Evolutionary conservation across 768 basidiomycete genomes (phyloP).

Genomic region (Amanita rimosa): DNA sequence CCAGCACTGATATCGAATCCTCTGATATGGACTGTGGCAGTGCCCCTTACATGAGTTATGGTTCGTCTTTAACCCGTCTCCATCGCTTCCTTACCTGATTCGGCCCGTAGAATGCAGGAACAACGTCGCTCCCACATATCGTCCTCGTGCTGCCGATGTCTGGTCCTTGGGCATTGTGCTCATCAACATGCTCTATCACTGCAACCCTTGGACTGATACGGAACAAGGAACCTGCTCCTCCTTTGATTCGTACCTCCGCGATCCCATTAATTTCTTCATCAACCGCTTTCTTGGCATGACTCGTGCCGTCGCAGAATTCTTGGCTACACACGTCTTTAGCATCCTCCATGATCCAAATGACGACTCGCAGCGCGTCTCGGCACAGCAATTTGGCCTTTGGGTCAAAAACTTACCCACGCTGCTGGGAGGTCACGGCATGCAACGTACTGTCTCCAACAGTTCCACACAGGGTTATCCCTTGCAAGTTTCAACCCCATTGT

Average conservation of each 20-base stretch:
- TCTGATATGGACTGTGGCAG: constrained; percentile 98
- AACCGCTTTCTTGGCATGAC: constrained; percentile 88
- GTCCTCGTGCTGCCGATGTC: constrained; percentile 91
- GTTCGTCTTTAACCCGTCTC: constrained; percentile 30
- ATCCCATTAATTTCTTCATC: constrained; percentile 82
- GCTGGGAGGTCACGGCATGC: constrained; percentile 42
- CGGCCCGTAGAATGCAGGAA: constrained; percentile 79
- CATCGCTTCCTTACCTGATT: constrained; percentile 9
- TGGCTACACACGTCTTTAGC: constrained; percentile 79
- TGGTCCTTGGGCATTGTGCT: constrained; percentile 99
- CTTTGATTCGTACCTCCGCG: constrained; percentile 69
- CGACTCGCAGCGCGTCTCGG: constrained; percentile 60
- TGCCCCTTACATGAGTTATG: constrained; percentile 98
- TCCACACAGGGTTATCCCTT: constrained; percentile 58
- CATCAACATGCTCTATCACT: constrained; percentile 99
- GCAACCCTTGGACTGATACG: constrained; percentile 97
- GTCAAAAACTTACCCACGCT: constrained; percentile 68
- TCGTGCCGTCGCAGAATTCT: constrained; percentile 72
- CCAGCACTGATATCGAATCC: constrained; percentile 79
- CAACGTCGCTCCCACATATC: constrained; percentile 90
- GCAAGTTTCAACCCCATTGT: constrained; percentile 49
- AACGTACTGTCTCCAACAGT: constrained; percentile 50
- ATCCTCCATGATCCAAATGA: constrained; percentile 55
- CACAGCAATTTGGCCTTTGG: constrained; percentile 83
- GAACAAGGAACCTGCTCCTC: constrained; percentile 68